Base-by-base conservation (phyloP, 139 green algal genomes). In the Raphidocelis subcapitata region DNA sequence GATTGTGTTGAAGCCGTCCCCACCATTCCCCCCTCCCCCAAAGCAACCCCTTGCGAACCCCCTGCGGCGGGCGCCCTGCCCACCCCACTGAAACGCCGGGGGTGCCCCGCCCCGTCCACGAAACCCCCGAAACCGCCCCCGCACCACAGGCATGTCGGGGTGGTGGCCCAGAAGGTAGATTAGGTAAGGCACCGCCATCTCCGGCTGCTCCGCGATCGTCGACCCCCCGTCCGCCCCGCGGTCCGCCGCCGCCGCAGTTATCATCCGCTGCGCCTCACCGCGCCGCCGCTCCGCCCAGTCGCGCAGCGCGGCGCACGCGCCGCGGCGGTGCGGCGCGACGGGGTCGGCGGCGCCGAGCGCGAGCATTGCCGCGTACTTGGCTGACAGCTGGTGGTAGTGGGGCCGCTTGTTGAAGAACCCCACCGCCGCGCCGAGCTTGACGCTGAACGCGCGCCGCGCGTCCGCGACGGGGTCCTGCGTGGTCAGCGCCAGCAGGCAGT, bases 61-160 rank as follows among this genome's bases (percentile, higher is more conserved):
- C n/a, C n/a, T n/a, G n/a, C n/a, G n/a, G n/a, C n/a, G n/a, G n/a
- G n/a, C 21, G 3, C 61, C 72, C 36, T 15, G 47, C 72, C 32
- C 1, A 10, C 49, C 18, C 3, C 51, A 3, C 46, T 29, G 28
- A 26, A 67, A 28, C 2, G 3, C 21, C 41, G 26, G 23, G 3
- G 12, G 44, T 56, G 44, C 24, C 33, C n/a, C 23, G 1, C 24
- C 18, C 20, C 31, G 47, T 21, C 16, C 8, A 63, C 28, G 54
- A 23, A n/a, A 29, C 21, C 20, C 14, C 33, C 46, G 12, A 23
- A 49, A 26, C 14, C 2, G 2, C 15, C 21, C 3, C 31, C 70
- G 1, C 72, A 84, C 79, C 70, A 84, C 67, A 8, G 92, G 91
- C 66, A 89, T 94, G 76, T 97, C 91, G 1, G 92, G 91, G 70